Base-by-base conservation (phyloP, 305 asterid species). In the Fraxinus platypoda region DNA sequence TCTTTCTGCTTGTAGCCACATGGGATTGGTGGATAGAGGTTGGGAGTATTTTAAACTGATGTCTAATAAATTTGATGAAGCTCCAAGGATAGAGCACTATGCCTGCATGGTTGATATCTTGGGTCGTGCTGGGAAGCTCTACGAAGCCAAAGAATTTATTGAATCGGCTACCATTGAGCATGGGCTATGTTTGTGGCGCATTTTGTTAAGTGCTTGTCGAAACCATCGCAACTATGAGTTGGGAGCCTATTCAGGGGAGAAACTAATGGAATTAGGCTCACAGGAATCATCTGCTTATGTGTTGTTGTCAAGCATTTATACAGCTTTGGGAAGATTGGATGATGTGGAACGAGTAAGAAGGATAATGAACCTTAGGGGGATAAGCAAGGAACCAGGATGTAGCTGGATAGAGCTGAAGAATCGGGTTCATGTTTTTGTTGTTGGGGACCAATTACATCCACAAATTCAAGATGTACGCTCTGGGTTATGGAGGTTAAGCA, bases 341-440 rank as follows among this genome's bases (percentile, higher is more conserved):
- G 94, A 92, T 23, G 98, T 92, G 33, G 91, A 91, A 82, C 84
- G 94, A 43, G 95, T 94, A 8, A 88, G 97, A 79, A 85, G 87
- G 87, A 80, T 88, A 78, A 94, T 94, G 98, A 92, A 84, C 74
- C 77, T 77, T 7, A 89, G 98, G 78, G 93, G 97, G 52, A 79
- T 95, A 34, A 94, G 78, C 52, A 95, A 95, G 83, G 98, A 92
- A 86, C 98, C 98, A 2, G 98, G 98, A 21, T 93, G 97, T 77
- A 95, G 98, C 86, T 95, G 98, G 98, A 88, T 95, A 76, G 98
- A 93, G 91, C 82, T 95, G 66, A 92, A 88, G 91, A 95, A 88
- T 85, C 85, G 87, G 86, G 94, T 91, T 79, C 97, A 95, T 75
- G 95, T 88, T 70, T 95, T 95, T 87, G 95, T 95, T 78, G 98